A percentile compares a stretch with the other conserved stretches of the same genome.
Conservation (phyloP, 495 filamentous ascomycete species). For the Aspergillus nidulans region DNA sequence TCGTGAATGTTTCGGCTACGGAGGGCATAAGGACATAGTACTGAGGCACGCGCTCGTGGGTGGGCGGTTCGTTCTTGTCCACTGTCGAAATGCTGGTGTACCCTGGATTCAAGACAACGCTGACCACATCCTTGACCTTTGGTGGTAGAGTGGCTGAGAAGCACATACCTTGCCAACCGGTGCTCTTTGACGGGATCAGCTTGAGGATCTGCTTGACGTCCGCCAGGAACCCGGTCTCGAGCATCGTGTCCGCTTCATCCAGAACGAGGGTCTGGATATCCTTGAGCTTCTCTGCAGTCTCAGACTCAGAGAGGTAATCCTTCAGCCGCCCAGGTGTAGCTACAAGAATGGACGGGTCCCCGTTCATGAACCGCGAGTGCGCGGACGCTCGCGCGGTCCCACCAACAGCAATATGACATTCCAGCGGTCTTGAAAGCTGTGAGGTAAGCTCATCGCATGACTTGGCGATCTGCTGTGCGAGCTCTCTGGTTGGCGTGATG, state of each 20-base stretch:
- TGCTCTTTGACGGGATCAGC: slow-evolving; percentile 53
- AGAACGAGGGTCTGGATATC: slow-evolving; percentile 56
- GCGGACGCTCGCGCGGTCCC: slow-evolving; percentile 47
- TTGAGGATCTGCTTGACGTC: not conserved
- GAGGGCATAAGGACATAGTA: slow-evolving; percentile 52
- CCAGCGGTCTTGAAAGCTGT: slow-evolving; percentile 31
- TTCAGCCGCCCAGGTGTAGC: slow-evolving; percentile 61
- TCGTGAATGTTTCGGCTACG: slow-evolving; percentile 50
- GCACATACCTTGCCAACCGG: slow-evolving; percentile 64
- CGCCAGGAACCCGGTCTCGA: slow-evolving; percentile 53
- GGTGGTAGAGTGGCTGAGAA: slow-evolving; percentile 66
- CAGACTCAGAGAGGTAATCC: slow-evolving; percentile 52
- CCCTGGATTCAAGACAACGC: slow-evolving; percentile 49
- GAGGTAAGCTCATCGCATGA: slow-evolving; percentile 50
- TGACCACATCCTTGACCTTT: slow-evolving; percentile 58
- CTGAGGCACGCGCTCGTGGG: slow-evolving; percentile 59
- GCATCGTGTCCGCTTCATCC: slow-evolving; percentile 66
- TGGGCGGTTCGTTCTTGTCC: slow-evolving; percentile 54
- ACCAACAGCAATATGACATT: slow-evolving; percentile 52
- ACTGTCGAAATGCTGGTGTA: slow-evolving; percentile 62
- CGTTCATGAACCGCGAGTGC: slow-evolving; percentile 43
- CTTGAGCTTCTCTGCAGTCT: slow-evolving; percentile 37
- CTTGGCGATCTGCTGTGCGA: slow-evolving; percentile 63
- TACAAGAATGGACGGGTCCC: slow-evolving; percentile 51
- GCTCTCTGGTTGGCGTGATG: slow-evolving; percentile 61